These are phyloP conservation scores for Heracleum sosnowskyi DNA, from an alignment of 129 eudicot genomes.

Conservation along the genomic window DNA sequence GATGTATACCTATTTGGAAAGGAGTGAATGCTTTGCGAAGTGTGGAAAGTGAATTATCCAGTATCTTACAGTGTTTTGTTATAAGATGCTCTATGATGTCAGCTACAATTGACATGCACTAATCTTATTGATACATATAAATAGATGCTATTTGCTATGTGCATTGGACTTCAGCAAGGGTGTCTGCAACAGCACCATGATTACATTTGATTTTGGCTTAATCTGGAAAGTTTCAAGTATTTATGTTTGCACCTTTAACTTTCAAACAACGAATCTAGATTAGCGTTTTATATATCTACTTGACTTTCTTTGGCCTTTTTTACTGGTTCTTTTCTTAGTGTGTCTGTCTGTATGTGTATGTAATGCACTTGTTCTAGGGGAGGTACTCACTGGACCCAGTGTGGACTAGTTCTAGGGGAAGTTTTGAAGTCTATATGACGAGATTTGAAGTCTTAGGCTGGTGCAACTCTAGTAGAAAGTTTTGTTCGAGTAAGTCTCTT, in stretches of 20 bases:
- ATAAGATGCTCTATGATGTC: neutral
- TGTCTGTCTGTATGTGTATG: neutral
- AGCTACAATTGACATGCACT: neutral
- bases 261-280: no score
- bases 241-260: no score
- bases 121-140: neutral
- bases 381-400: slow-evolving; percentile 97
- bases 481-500: neutral
- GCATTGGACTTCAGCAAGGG: neutral
- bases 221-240: neutral
- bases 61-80: neutral
- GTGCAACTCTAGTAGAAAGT: neutral
- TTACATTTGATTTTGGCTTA: neutral
- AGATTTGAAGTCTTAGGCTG: neutral
- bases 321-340: neutral
- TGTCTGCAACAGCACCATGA: neutral
- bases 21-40: neutral
- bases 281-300: neutral
- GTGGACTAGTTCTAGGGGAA: slow-evolving; percentile 90
- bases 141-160: neutral
- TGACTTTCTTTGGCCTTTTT: neutral
- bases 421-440: slow-evolving; percentile 51
- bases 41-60: neutral
- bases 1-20: neutral
- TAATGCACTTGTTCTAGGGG: slow-evolving; percentile 37